Evolutionary conservation across 2,329 filamentous ascomycete genomes (phyloP).

Genomic region (Cordyceps cateniannulata): DNA sequence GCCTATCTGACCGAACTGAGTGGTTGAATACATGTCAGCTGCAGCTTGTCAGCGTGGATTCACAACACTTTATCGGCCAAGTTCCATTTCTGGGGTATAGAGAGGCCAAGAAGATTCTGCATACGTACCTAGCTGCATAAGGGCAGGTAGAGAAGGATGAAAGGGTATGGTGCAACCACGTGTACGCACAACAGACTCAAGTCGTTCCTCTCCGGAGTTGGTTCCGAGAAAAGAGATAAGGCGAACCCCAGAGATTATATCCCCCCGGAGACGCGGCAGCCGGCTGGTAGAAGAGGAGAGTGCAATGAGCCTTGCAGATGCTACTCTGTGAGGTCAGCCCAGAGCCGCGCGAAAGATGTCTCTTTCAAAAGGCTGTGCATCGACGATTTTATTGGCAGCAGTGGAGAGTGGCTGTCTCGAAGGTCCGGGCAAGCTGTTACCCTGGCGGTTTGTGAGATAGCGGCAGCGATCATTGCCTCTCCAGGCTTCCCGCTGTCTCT

Average conservation of each 20-base stretch:
- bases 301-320: background rate
- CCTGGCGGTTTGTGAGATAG: background rate
- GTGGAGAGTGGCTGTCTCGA: background rate
- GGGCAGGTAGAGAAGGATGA: background rate
- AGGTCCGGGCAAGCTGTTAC: background rate
- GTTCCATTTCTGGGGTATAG: background rate
- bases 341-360: background rate
- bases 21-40: conserved; percentile 6
- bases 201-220: background rate
- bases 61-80: background rate
- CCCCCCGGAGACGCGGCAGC: background rate
- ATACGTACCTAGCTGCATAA: background rate
- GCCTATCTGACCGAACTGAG: conserved; percentile 6
- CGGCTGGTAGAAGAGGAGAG: background rate
- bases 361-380: background rate
- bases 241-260: background rate
- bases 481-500: background rate
- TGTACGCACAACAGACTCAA: background rate
- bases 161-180: background rate
- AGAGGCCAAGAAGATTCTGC: background rate
- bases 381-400: background rate
- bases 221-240: background rate
- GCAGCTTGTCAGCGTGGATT: background rate
- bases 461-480: background rate
- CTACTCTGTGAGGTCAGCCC: background rate